Evolutionary conservation across 768 basidiomycete species (phyloP).

Genomic region (Macrolepiota albuminosa): DNA sequence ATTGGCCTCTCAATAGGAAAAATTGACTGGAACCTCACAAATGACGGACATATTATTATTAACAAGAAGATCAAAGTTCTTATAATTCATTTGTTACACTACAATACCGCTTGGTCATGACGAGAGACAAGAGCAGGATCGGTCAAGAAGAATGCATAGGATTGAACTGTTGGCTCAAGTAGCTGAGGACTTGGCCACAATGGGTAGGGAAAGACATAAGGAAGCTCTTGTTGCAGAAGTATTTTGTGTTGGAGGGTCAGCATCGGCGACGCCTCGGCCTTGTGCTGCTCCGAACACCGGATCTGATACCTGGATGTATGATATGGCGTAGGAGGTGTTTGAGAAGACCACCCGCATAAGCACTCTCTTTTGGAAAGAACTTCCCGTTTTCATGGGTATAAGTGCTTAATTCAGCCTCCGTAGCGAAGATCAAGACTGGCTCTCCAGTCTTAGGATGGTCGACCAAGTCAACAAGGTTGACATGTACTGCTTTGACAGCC

Average conservation of each 20-base stretch:
- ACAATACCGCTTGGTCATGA: neutral
- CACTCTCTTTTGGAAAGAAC: constrained; percentile 27
- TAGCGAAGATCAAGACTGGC: constrained; percentile 16
- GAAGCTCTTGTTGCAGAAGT: neutral
- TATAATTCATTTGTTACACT: neutral
- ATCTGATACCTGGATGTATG: constrained; percentile 5
- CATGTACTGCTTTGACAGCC: constrained; percentile 26
- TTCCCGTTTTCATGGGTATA: constrained; percentile 24
- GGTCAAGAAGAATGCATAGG: neutral
- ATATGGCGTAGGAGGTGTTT: constrained; percentile 27
- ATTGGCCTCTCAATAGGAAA: too few species aligned
- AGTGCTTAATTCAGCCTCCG: constrained; percentile 22
- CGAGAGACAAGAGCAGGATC: neutral
- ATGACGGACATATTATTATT: too few species aligned
- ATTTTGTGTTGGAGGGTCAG: neutral
- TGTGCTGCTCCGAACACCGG: neutral
- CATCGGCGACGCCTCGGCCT: neutral
- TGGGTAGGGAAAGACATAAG: neutral
- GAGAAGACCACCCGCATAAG: constrained; percentile 27
- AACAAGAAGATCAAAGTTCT: neutral
- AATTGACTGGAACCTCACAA: too few species aligned
- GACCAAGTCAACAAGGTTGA: constrained; percentile 36
- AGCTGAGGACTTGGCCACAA: neutral
- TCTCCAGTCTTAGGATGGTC: constrained; percentile 14
- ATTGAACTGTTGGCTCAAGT: neutral